These are phyloP conservation scores for Jamesozyma hellenica DNA, from an alignment of 805 yeast species.

Conservation along the genomic window DNA sequence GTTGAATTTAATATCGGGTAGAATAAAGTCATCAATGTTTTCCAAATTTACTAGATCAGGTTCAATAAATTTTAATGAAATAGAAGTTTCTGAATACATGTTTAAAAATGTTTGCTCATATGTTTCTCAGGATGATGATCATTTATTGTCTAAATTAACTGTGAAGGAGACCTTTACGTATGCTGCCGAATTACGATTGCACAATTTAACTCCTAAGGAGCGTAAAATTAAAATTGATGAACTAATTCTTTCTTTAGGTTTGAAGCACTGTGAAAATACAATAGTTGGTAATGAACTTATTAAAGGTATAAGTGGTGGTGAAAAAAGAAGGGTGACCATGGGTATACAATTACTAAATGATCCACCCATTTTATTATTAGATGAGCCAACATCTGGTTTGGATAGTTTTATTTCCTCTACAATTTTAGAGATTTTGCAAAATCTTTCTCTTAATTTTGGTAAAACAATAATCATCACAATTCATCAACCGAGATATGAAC, in stretches of 20 bases:
- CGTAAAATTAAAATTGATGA: constrained; percentile 41
- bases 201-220: constrained; percentile 34
- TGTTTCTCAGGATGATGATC: constrained; percentile 74
- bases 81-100: constrained; percentile 28
- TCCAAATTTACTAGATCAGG: constrained; percentile 33
- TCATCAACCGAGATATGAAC: constrained; percentile 71
- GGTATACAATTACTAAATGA: constrained; percentile 67
- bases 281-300: constrained; percentile 50
- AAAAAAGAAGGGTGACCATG: constrained; percentile 74
- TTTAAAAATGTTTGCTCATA: constrained; percentile 49
- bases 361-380: constrained; percentile 63
- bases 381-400: constrained; percentile 85
- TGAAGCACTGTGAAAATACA: constrained; percentile 69
- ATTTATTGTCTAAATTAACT: constrained; percentile 58
- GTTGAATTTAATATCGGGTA: constrained; percentile 51
- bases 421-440: constrained; percentile 49
- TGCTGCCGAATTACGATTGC: constrained; percentile 62
- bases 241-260: constrained; percentile 57
- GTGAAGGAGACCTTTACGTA: constrained; percentile 66
- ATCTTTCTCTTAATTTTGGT: constrained; percentile 43
- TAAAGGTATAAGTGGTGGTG: constrained; percentile 82
- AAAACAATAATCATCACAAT: constrained; percentile 68
- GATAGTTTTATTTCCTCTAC: constrained; percentile 71
- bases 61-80: constrained; percentile 34
- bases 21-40: constrained; percentile 33